Base-by-base conservation (phyloP, 805 yeast genomes). In the Starmera dryadoides region DNA sequence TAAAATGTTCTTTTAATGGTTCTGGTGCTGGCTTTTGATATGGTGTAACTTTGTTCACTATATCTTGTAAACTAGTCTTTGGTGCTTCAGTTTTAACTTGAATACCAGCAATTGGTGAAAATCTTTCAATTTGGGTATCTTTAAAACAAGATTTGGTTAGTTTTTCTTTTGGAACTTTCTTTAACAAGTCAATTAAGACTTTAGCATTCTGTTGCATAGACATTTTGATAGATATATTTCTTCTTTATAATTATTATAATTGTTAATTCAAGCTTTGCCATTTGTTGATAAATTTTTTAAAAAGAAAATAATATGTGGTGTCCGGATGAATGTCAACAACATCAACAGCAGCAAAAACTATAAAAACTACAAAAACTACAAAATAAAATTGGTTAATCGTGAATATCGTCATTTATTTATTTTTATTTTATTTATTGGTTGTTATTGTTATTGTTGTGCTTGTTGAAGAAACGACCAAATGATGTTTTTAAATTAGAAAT, bases 121-220 rank as follows among this genome's bases (percentile, higher is more conserved):
- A 75, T 55, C 81, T 64, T 43, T 73, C 73, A 30, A 82, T 62
- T 58, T 84, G 93, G 0, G 73, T 56, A 34, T 75, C 79, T 52
- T 79, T 84, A 63, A 84, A 81, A 6, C 86, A 79, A 44, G 78
- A 68, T 54, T 81, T 86, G 48, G 73, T 73, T 37, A 85, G 68
- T 43, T 79, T 71, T 49, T 84, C 93, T 42, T 73, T 69, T 14
- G 94, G 94, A 33, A 82, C 67, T 18, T 71, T 71, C 46, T 79
- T 80, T 36, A 84, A 59, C 11, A 79, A 61, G 26, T 68, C 65
- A 23, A 83, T 73, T 36, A 84, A 69, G 45, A 73, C 71, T 50
- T 72, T 75, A 4, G 79, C 77, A 29, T 77, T 64, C 45, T 74
- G 78, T 45, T 65, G 71, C 5, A 60, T 55, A 4, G 64, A 49